Conservation (phyloP, 2,329 filamentous ascomycete genomes). For the Cucurbitaria berberidis region DNA sequence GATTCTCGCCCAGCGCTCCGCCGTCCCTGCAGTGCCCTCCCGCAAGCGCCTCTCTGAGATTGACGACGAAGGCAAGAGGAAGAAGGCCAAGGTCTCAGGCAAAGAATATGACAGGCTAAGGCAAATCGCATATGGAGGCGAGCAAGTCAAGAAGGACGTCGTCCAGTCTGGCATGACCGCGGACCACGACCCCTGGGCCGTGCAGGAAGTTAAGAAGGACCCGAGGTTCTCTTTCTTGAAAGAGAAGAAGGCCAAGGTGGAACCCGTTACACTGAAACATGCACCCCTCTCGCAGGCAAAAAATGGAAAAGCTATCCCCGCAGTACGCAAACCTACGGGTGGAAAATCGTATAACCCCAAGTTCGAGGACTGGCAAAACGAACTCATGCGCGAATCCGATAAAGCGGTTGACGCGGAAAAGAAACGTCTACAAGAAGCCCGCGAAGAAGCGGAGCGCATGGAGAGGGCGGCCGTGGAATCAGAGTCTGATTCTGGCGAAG, state of each 20-base stretch:
- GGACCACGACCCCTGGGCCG: constrained; percentile 79
- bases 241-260: constrained; percentile 68
- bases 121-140: constrained; percentile 75
- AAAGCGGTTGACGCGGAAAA: constrained; percentile 81
- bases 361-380: constrained; percentile 82
- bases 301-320: constrained; percentile 77
- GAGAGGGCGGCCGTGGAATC: constrained; percentile 76
- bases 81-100: constrained; percentile 82
- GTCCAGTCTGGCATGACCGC: constrained; percentile 64
- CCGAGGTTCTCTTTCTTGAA: constrained; percentile 70
- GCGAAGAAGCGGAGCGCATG: constrained; percentile 69
- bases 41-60: constrained; percentile 81
- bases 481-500: constrained; percentile 79
- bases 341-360: constrained; percentile 92
- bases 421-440: constrained; percentile 71
- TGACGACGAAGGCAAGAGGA: constrained; percentile 68
- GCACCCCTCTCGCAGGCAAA: constrained; percentile 82
- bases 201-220: constrained; percentile 57
- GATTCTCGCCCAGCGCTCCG: constrained; percentile 84
- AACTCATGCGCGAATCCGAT: constrained; percentile 75
- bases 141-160: constrained; percentile 57
- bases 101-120: constrained; percentile 83
- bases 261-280: constrained; percentile 76
- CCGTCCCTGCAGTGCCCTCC: constrained; percentile 76
- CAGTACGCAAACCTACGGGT: constrained; percentile 78